Evolutionary conservation across 2,329 filamentous ascomycete species (phyloP).

Genomic region (Fusarium protoensiforme): DNA sequence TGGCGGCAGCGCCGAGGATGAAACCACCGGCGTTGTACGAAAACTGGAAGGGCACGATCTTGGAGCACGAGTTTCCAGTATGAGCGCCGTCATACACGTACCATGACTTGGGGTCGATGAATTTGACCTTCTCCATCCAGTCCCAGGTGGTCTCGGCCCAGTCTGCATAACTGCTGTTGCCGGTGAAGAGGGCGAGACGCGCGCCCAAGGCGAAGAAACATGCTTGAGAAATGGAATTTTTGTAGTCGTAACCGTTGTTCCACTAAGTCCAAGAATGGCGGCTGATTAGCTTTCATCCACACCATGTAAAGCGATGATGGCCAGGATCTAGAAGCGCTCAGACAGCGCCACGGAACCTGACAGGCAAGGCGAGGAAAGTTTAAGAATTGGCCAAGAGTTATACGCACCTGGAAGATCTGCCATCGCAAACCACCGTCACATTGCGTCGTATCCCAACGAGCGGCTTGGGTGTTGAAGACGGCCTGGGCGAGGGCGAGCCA

Average conservation of each 20-base stretch:
- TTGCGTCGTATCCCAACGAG: slow-evolving; percentile 74
- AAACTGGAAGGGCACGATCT: slow-evolving; percentile 72
- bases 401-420: slow-evolving; percentile 76
- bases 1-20: slow-evolving; percentile 73
- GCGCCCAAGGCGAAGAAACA: slow-evolving; percentile 73
- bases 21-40: slow-evolving; percentile 76
- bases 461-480: slow-evolving; percentile 82
- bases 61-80: slow-evolving; percentile 66
- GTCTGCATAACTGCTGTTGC: slow-evolving; percentile 79
- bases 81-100: slow-evolving; percentile 72
- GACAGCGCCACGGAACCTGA: neutral
- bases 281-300: slow-evolving; percentile 10
- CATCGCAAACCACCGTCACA: slow-evolving; percentile 84
- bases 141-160: slow-evolving; percentile 82
- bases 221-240: slow-evolving; percentile 72
- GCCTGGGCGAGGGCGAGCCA: slow-evolving; percentile 81
- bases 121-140: slow-evolving; percentile 69
- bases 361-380: neutral
- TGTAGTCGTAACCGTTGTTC: slow-evolving; percentile 86
- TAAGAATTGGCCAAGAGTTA: neutral
- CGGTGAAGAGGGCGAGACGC: slow-evolving; percentile 80
- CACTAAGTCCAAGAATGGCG: slow-evolving; percentile 52
- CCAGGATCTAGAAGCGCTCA: neutral
- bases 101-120: slow-evolving; percentile 67
- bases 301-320: neutral